phyloP scores from a whole-genome alignment of 108 stramenopile genomes.

The Parietichytrium sp. region DNA sequence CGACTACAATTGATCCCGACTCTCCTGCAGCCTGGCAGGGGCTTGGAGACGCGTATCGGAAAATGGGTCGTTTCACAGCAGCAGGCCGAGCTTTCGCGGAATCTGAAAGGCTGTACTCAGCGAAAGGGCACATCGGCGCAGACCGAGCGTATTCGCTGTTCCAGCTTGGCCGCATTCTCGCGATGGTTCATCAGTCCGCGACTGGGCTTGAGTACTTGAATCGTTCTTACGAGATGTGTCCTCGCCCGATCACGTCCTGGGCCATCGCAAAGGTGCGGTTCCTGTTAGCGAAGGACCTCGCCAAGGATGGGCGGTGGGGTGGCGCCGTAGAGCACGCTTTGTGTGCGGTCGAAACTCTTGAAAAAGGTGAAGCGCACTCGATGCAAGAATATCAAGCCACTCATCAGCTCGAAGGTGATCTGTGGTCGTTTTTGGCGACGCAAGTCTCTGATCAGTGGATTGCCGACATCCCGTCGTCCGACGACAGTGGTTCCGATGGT shows the following conservation, averaged over 20 bases:
- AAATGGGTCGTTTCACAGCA: not conserved
- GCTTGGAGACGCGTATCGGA: not conserved
- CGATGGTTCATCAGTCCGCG: too few relatives aligned
- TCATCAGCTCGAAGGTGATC: not conserved
- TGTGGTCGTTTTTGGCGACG: too few relatives aligned
- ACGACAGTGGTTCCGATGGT: too few relatives aligned
- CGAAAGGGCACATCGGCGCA: not conserved
- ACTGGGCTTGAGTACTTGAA: not conserved
- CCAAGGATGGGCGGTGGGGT: not conserved
- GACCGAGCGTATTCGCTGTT: not conserved
- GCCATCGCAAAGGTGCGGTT: not conserved
- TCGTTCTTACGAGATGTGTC: not conserved
- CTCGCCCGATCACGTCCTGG: not conserved
- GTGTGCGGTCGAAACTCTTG: not conserved
- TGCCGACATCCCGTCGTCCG: too few relatives aligned
- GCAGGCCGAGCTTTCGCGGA: not conserved
- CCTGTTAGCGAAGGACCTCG: not conserved
- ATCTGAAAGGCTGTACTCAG: not conserved
- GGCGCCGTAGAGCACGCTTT: not conserved
- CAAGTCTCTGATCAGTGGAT: too few relatives aligned
- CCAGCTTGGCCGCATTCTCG: not conserved
- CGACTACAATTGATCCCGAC: not conserved
- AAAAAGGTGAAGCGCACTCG: not conserved
- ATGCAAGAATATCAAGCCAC: not conserved
- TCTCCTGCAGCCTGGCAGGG: slow-evolving; percentile 7